phyloP scores from a whole-genome alignment of 306 rosid genomes.

The Inga leiocalycina region DNA sequence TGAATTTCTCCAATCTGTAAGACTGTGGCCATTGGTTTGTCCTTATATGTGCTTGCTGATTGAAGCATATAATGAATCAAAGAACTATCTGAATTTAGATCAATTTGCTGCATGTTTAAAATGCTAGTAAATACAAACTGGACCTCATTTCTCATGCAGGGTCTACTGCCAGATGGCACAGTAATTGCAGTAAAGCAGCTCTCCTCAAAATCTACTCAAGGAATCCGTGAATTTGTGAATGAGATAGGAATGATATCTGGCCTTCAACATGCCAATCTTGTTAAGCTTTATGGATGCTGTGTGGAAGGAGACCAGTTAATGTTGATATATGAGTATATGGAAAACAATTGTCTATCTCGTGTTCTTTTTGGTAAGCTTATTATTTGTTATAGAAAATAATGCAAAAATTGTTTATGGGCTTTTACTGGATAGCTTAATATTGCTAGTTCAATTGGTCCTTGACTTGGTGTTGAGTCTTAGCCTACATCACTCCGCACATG shows the following conservation, averaged over 20 bases:
- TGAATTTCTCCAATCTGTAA: background rate
- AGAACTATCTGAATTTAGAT: background rate
- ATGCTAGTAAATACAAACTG: background rate
- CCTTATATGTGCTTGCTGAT: background rate
- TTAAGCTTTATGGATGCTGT: constrained; percentile 13
- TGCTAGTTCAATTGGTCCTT: background rate
- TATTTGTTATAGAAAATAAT: background rate
- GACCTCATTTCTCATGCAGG: background rate
- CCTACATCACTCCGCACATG: background rate
- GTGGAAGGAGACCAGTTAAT: background rate
- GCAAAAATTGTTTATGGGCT: background rate
- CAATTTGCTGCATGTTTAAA: background rate
- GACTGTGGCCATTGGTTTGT: background rate
- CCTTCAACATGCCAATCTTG: background rate
- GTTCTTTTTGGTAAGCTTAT: constrained; percentile 6
- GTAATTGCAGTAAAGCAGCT: constrained; percentile 6
- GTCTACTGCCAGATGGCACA: background rate
- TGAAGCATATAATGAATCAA: background rate
- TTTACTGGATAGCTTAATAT: background rate
- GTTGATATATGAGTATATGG: constrained; percentile 19
- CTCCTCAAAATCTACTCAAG: constrained; percentile 1
- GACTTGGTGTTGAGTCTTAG: background rate
- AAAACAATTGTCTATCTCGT: constrained; percentile 11
- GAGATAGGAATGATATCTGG: constrained; percentile 21
- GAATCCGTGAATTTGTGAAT: constrained; percentile 6